Conservation (phyloP, 2,329 filamentous ascomycete species). For the Didymella keratinophila region DNA sequence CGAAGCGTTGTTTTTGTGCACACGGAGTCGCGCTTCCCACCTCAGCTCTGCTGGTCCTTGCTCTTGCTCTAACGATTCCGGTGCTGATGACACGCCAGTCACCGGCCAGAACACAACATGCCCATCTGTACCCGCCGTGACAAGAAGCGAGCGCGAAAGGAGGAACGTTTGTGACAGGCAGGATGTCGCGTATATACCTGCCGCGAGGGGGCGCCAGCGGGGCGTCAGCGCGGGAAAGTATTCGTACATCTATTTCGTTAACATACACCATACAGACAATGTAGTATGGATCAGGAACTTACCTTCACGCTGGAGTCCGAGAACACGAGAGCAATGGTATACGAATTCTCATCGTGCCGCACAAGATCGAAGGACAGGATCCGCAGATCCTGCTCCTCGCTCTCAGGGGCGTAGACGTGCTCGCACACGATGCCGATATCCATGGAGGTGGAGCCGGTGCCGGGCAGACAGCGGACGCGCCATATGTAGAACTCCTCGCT, state of each 20-base stretch:
- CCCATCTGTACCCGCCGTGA: slow-evolving; percentile 85
- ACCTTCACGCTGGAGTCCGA: slow-evolving; percentile 83
- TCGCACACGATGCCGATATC: slow-evolving; percentile 63
- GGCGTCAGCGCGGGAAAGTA: slow-evolving; percentile 40
- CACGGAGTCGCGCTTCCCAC: slow-evolving; percentile 35
- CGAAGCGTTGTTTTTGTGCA: slow-evolving; percentile 88
- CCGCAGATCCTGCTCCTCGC: slow-evolving; percentile 71
- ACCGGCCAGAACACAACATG: slow-evolving; percentile 69
- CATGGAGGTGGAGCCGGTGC: not conserved
- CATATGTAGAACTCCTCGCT: slow-evolving; percentile 89
- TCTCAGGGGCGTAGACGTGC: slow-evolving; percentile 58
- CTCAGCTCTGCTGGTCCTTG: slow-evolving; percentile 29
- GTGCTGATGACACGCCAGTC: not conserved
- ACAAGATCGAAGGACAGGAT: slow-evolving; percentile 79
- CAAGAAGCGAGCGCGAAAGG: slow-evolving; percentile 52
- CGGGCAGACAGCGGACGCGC: slow-evolving; percentile 65
- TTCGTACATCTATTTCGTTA: slow-evolving; percentile 53
- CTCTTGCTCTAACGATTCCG: not conserved
- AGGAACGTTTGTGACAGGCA: slow-evolving; percentile 74
- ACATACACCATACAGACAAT: no score
- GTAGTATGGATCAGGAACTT: slow-evolving; percentile 20
- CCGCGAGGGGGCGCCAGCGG: slow-evolving; percentile 48
- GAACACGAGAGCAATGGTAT: slow-evolving; percentile 74
- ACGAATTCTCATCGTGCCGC: slow-evolving; percentile 39
- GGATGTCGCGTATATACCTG: slow-evolving; percentile 57